Evolutionary conservation across 2,329 filamentous ascomycete species (phyloP).

Genomic region (Claviceps pazoutovae): DNA sequence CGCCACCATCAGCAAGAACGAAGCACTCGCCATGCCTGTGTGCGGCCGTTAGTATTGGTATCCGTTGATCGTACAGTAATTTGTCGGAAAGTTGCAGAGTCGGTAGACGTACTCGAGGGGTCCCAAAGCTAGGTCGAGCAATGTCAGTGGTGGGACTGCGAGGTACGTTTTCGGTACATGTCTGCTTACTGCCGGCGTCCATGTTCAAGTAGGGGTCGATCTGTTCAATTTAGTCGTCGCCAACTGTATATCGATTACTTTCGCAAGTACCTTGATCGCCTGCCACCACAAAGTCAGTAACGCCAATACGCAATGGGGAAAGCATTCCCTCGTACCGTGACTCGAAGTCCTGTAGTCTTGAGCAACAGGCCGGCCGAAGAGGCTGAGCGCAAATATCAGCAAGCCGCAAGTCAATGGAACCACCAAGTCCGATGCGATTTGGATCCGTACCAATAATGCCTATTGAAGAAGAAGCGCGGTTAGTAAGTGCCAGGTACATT

Average conservation of each 20-base stretch:
- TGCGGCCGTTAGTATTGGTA: slow-evolving; percentile 3
- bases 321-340: slow-evolving; percentile 8
- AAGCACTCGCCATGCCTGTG: slow-evolving; percentile 74
- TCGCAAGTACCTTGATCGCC: not conserved
- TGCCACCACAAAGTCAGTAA: not conserved
- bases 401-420: not conserved
- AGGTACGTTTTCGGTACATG: not conserved
- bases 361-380: slow-evolving; percentile 50
- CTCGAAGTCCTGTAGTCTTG: slow-evolving; percentile 14
- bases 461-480: not conserved
- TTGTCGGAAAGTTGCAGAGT: not conserved
- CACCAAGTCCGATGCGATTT: too few species aligned
- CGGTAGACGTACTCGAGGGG: slow-evolving; percentile 18
- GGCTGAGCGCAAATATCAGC: slow-evolving; percentile 26
- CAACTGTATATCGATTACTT: not conserved
- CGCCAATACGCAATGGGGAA: not conserved
- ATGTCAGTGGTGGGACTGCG: not conserved
- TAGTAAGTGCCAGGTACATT: not conserved
- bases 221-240: slow-evolving; percentile 4
- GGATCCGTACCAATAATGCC: slow-evolving; percentile 5
- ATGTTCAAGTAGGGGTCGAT: slow-evolving; percentile 37
- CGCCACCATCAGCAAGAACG: slow-evolving; percentile 71
- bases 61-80: too few species aligned
- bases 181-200: slow-evolving; percentile 14
- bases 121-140: slow-evolving; percentile 6